These are phyloP conservation scores for Pyrenochaeta sp. DNA, from an alignment of 2,329 filamentous ascomycete species.

Conservation along the genomic window DNA sequence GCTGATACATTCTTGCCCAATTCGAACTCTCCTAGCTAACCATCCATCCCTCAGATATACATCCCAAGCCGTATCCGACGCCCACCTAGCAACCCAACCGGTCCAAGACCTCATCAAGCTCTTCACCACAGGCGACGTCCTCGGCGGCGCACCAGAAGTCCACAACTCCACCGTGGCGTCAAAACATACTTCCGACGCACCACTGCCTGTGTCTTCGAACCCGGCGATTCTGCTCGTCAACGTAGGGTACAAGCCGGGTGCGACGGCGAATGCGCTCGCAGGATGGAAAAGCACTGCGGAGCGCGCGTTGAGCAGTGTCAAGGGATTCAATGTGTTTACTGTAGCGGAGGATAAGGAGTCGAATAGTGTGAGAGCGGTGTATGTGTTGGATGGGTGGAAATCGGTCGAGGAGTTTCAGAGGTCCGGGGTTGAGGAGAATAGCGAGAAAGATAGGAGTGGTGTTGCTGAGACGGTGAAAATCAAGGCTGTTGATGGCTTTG, in stretches of 20 bases:
- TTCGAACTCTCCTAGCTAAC: background rate
- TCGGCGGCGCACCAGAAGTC: constrained; percentile 31
- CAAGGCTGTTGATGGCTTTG: constrained; percentile 26
- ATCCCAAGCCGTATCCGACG: constrained; percentile 28
- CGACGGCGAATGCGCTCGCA: constrained; percentile 4
- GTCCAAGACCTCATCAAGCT: constrained; percentile 34
- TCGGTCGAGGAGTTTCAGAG: constrained; percentile 19
- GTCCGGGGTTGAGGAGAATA: constrained; percentile 13
- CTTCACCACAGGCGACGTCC: constrained; percentile 29
- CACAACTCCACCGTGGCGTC: constrained; percentile 17
- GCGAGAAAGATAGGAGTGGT: background rate
- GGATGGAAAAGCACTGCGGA: constrained; percentile 15
- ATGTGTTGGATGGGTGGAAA: constrained; percentile 9
- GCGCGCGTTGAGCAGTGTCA: constrained; percentile 9
- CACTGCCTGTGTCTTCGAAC: constrained; percentile 5
- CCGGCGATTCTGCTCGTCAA: constrained; percentile 29
- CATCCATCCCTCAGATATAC: constrained; percentile 21
- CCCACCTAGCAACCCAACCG: constrained; percentile 28
- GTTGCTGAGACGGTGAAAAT: constrained; percentile 21
- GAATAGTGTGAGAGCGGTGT: constrained; percentile 19
- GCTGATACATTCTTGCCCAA: background rate
- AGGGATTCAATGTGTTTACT: constrained; percentile 12
- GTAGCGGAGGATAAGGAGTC: constrained; percentile 22
- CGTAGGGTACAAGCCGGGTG: constrained; percentile 14
- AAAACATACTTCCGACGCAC: constrained; percentile 7